Evolutionary conservation across 2,329 filamentous ascomycete species (phyloP), one percentile per base, ranked within the genome.

Genomic region (Talaromyces atroroseus): DNA sequence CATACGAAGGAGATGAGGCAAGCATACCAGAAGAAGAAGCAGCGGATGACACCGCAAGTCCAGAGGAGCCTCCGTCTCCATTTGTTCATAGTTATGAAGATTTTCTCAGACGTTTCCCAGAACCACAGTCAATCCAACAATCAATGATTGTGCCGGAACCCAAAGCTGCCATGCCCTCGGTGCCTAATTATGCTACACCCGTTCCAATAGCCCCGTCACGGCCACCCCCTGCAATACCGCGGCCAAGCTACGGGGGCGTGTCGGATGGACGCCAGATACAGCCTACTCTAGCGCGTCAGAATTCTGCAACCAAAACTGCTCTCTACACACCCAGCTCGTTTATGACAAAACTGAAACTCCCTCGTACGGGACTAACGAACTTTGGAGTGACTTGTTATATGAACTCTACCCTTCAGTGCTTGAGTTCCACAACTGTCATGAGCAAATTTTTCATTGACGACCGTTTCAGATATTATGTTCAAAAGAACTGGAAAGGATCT

Each of bases 361-460:
- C 85, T n/a, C 76, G 78, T 36, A 88, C 89, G 11, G 92, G 92
- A 0, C 79, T 96, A 12, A 76, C 84, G 58, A 96, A 96, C 64
- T 89, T 90, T 42, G 83, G 85, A 1, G 86, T 88, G 48, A 92
- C 88, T 62, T 96, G 92, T 69, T 96, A 96, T 68, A 91, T 94
- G 78, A 96, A 96, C 71, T 87, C 90, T n/a, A 86, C 87, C 0
- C 78, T 97, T 24, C 92, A 97, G 71, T 88, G 88, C 59, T 76
- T 96, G 18, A 88, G 89, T 58, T 87, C 86, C 1, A 92, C 91
- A 0, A 74, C 80, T 8, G 76, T 79, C 18, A 71, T 87, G 44
- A 82, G 81, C 67, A 82, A 66, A 73, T 83, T 74, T 80, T 96
- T 80, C 76, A 82, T 73, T 68, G 84, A 74, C 76, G 87, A 76